Evolutionary conservation across 1,139 yeast species (phyloP).

Genomic region (Nakaseomyces sp.): DNA sequence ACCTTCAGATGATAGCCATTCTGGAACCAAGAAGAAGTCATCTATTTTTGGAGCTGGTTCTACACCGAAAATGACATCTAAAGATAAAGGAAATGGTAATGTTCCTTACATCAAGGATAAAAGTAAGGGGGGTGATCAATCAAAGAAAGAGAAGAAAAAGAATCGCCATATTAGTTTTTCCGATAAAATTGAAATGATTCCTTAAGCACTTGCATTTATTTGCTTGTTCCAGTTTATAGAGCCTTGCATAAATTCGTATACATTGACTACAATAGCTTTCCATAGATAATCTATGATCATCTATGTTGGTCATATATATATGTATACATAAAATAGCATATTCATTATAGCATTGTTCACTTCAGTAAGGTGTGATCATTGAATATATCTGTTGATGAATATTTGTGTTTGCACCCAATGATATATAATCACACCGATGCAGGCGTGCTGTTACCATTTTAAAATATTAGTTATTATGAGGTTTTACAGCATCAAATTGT

Average conservation of each 20-base stretch:
- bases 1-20: slow-evolving; percentile 5
- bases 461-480: no score
- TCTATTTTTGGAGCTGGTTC: slow-evolving; percentile 26
- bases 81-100: slow-evolving; percentile 1
- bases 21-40: slow-evolving; percentile 28
- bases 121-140: slow-evolving; percentile 7
- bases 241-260: background rate
- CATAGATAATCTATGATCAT: background rate
- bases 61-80: slow-evolving; percentile 4
- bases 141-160: slow-evolving; percentile 8
- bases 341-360: no score
- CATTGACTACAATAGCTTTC: background rate
- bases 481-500: no score
- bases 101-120: slow-evolving; percentile 18
- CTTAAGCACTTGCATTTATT: slow-evolving; percentile 7
- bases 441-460: no score
- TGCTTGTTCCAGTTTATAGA: no score
- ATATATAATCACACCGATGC: no score
- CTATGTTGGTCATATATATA: background rate
- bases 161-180: slow-evolving; percentile 18
- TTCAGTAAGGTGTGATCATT: no score
- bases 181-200: slow-evolving; percentile 15
- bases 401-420: no score
- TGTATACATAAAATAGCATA: background rate
- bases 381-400: no score